Base-by-base conservation (phyloP, 2,329 filamentous ascomycete genomes). In the Sporothrix brunneoviolacea region DNA sequence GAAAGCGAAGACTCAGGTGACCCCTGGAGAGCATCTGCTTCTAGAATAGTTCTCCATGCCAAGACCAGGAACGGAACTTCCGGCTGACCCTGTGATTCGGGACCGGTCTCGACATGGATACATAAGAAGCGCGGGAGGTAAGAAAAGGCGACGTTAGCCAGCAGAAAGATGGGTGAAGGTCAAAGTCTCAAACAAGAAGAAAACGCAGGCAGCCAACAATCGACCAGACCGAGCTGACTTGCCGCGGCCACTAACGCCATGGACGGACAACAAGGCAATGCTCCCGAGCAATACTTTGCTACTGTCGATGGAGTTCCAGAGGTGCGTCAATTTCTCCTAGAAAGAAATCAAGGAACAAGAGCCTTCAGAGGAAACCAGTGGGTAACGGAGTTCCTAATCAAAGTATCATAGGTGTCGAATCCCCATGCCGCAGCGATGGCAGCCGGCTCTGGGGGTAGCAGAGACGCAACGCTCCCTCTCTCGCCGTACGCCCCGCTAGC, bases 251-350 rank as follows among this genome's bases (percentile, higher is more conserved):
- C 43, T 12, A 28, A 24, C 10, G 40, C 18, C 43, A 52, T 52
- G 50, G 45, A 52, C 43, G 22, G 32, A 16, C 22, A 50, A 21
- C 47, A 48, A 10, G 24, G 30, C 33, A 39, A 44, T 32, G 44
- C 44, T n/a, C 33, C 44, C 15, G 44, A 52, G 18, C 43, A 48
- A n/a, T 44, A 52, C 18, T 52, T 39, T 42, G 33, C 33, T 10
- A 16, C 24, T 5, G 22, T 40, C 28, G 44, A 48, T n/a, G 44
- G 36, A 18, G 24, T 35, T 12, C 38, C 12, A 4, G 32, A 43
- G 18, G 50, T 52, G 19, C 36, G 50, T 35, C 22, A 9, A 28
- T 19, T 0, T 27, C 28, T 8, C 24, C 10, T 28, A 10, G 24
- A 28, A 28, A 10, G 24, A 28, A 10, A 28, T 10, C 6, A 28